These are phyloP conservation scores for Paecilomyces sp. DNA, from an alignment of 2,329 filamentous ascomycete species.

Conservation along the genomic window DNA sequence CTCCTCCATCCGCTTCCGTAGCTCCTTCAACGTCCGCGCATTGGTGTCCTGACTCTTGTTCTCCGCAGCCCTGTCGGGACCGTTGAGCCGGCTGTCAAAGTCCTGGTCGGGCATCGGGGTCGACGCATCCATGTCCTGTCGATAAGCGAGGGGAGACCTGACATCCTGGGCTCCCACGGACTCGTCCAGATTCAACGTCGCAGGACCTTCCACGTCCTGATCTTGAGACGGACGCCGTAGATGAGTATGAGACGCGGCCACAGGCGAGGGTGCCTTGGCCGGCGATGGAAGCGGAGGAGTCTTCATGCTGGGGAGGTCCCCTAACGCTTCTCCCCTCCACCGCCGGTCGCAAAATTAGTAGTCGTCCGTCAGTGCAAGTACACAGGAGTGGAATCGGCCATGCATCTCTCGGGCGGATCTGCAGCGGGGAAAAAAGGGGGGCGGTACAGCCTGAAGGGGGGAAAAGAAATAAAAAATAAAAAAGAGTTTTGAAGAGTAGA, in stretches of 20 bases:
- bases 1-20: constrained; percentile 37
- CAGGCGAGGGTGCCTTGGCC: constrained; percentile 27
- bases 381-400: constrained; percentile 19
- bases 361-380: constrained; percentile 24
- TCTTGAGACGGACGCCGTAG: constrained; percentile 16
- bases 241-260: constrained; percentile 17
- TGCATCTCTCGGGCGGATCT: constrained; percentile 28
- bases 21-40: constrained; percentile 31
- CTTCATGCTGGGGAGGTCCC: constrained; percentile 30
- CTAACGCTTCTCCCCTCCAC: constrained; percentile 27
- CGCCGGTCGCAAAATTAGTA: constrained; percentile 24
- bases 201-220: constrained; percentile 12
- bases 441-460: not conserved
- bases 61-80: constrained; percentile 6
- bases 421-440: not conserved
- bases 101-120: not conserved
- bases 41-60: constrained; percentile 24
- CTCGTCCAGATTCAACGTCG: constrained; percentile 11
- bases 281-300: constrained; percentile 34
- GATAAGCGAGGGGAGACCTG: constrained; percentile 1
- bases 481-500: not conserved
- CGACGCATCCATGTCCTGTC: constrained; percentile 1
- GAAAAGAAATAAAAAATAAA: constrained; percentile 1
- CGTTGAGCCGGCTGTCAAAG: not conserved
- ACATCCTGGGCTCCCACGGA: constrained; percentile 3